Base-by-base conservation (phyloP, 371 early-diverging fungal genomes). In the Mortierella sp. region DNA sequence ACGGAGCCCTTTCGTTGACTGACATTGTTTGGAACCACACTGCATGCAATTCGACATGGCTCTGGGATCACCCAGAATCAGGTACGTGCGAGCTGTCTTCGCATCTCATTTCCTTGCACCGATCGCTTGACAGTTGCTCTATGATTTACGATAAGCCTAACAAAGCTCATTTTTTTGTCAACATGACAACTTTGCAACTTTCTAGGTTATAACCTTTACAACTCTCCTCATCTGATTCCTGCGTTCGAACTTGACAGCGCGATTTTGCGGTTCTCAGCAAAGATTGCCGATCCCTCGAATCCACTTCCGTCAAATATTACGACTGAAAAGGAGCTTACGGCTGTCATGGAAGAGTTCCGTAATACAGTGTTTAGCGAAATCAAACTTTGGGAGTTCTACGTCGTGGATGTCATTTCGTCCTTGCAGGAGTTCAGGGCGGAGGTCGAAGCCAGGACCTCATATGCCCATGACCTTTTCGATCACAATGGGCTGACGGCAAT, bases 1-100 rank as follows among this genome's bases (percentile, higher is more conserved):
- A 88, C 61, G 90, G 90, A 6, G 86, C 96, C 31, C 76, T 97
- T 41, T 86, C 90, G 57, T 79, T 94, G 49, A 94, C 95, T 16
- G 99, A 98, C 79, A 90, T 98, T 58, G 99, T 98, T 2, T 98
- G 96, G 96, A 98, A 98, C 82, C 99, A 98, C 74, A 98, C 97
- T 8, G 94, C 97, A 28, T 85, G 89, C 80, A 92, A 96, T 72
- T 92, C 93, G 13, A 82, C 73, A 6, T 98, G 96, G 93, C 87
- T 98, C 27, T 81, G 89, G 64, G 89, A 94, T 30, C 98, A 98
- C 78, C 99, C 99, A 3, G 98, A 98, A 80, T 94, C 96, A 56
- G 96, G 89, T 86, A 80, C 54, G 39, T 58, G 34, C 18, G 38
- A 30, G 34, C 34, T 34, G 34, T 34, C 34, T 34, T 10, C 34